Evolutionary conservation across 129 eudicot genomes (phyloP).

Genomic region (Ambrosia trifida): DNA sequence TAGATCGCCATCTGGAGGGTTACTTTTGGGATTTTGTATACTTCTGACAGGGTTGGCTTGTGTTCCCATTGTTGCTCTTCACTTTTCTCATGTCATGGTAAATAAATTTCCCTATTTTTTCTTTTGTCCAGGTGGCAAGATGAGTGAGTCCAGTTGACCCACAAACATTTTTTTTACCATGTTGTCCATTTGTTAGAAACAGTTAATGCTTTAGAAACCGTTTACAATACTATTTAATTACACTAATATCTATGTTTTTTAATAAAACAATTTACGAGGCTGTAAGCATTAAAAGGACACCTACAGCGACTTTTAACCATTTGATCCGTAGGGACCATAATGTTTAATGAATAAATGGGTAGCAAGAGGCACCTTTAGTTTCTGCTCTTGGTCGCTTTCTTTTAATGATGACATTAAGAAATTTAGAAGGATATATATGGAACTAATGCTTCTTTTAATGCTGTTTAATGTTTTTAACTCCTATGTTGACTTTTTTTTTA

Average conservation of each 20-base stretch:
- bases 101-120: not conserved
- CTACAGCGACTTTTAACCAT: not conserved
- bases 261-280: not conserved
- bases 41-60: constrained; percentile 79
- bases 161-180: not conserved
- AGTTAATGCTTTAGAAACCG: not conserved
- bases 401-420: not conserved
- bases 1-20: constrained; percentile 90
- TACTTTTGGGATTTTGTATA: constrained; percentile 89
- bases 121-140: constrained; percentile 19
- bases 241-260: not conserved
- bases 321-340: not conserved
- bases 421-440: not conserved
- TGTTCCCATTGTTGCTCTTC: constrained; percentile 91
- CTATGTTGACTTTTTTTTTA: not conserved
- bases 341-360: not conserved
- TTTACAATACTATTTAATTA: not conserved
- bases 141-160: not conserved
- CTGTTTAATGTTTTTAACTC: constrained; percentile 4
- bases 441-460: not conserved
- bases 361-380: not conserved
- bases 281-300: not conserved
- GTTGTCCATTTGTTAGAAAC: not conserved
- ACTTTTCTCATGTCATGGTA: constrained; percentile 98
- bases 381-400: not conserved